Evolutionary conservation across 441 rosid species (phyloP), one percentile per base, ranked within the genome.

Genomic region (Pelargonium cotyledonis): DNA sequence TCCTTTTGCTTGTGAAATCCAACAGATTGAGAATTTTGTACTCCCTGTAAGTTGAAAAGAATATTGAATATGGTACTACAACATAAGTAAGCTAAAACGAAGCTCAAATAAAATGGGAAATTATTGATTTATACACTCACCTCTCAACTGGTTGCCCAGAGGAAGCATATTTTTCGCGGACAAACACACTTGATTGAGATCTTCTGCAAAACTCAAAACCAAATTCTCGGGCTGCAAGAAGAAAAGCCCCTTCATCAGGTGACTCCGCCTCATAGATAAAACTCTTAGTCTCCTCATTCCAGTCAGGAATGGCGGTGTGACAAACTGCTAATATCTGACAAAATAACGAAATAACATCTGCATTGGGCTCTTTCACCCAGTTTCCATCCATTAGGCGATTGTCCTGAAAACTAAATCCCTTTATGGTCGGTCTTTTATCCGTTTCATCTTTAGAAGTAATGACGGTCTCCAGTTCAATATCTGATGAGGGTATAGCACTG

Each of bases 161-260:
- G 31, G 62, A 67, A 3, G 73, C 77, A 80, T 86, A 86, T 70
- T 81, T 21, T 75, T 88, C 94, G 57, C 55, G 78, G 73, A 88
- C 18, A 0, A 85, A 79, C 14, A 88, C 81, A 41, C 85, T 86
- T 65, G 81, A 81, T 65, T 88, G 94, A 0, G 88, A 79, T 29
- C 94, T 81, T 68, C 74, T 73, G 73, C 82, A 83, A 76, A 88
- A 88, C 76, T 88, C 94, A 43, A 85, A 88, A 58, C 94, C 94
- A 15, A 88, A 19, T 63, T 86, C 87, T 70, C 89, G 73, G n/a
- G 94, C 94, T 15, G 94, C 94, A 58, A 88, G 84, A 68, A 88
- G 89, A 72, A 88, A 88, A 0, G 94, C 87, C 68, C 89, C 89
- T 79, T 88, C 94, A 75, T 88, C 94, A 14, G 94, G 94, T 67